Base-by-base conservation (phyloP, 202 grass and related monocot genomes). In the Setaria viridis region DNA sequence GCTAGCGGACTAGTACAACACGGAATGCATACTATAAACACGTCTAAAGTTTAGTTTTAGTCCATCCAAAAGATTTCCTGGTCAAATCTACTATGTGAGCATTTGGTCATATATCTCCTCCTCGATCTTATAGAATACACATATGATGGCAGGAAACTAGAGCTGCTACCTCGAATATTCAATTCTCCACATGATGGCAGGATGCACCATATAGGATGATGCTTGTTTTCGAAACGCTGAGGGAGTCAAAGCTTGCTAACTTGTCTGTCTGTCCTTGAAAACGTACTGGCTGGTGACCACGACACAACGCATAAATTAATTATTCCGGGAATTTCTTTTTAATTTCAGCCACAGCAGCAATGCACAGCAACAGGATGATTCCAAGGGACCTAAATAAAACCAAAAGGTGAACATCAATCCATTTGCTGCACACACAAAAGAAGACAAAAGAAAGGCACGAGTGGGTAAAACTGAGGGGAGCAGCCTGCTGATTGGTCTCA, bases 401-500 rank as follows among this genome's bases (percentile, higher is more conserved):
- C 4, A 63, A 77, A 58, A 72, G 7, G 30, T 67, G 6, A 30
- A 34, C 25, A 58, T 73, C 79, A 41, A 54, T n/a, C 72, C 47
- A 65, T 72, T 43, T 77, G 88, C 78, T 78, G 48, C 56, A 65
- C 47, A 75, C 70, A 70, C 6, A 41, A 50, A 59, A 5, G 62
- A 6, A 35, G 0, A 16, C 20, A 11, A 35, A 16, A 56, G 5
- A 25, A 3, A 4, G 43, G 15, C 4, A 51, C 9, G 19, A 75
- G 70, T 63, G 5, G 46, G 71, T 14, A 21, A 50, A 80, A 70
- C 51, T 62, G 62, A 51, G 82, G 60, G 60, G 76, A 70, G 82
- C 77, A 62, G 77, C 58, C 69, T 34, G 37, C 68, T 29, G 87
- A 62, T 80, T 85, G 62, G 50, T 50, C 42, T 29, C 60, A 84